Evolutionary conservation across 371 early-diverging fungal genomes (phyloP), one percentile per base, ranked within the genome.

Genomic region (Mucor lusitanicus): DNA sequence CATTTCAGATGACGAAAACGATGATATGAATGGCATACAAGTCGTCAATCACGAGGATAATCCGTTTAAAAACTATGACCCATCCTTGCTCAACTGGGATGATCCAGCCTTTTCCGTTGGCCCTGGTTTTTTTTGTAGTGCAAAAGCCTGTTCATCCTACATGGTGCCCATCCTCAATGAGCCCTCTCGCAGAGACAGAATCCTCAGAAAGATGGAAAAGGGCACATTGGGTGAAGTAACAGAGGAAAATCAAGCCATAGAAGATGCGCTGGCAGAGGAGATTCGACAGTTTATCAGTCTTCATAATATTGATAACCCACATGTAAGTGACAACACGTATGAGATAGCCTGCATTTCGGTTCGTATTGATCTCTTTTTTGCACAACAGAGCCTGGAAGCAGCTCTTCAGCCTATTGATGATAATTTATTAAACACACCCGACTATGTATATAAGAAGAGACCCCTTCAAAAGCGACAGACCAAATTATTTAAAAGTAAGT

Each of bases 371-470:
- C 30, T 21, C 9, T 11, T 6, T 33, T n/a, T 59, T 30, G 7
- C 1, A 13, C 11, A 19, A 25, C 39, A 59, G 60, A 46, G 37
- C 30, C 37, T 65, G 12, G 66, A 65, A 53, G 9, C 66, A 11
- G 48, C 67, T 3, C 12, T 61, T 12, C 21, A 23, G 44, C 56
- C 56, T 15, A 55, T 57, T 25, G 58, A 55, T 61, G 37, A 61
- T 12, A 56, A 53, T 32, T 15, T 53, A 4, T 11, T 53, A 6
- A 25, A 55, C 9, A 53, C 30, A 27, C 27, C 39, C 19, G 33
- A 32, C 3, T 60, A 59, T 60, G 39, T 53, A n/a, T 69, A 70
- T 33, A 70, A 70, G 50, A 70, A 70, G 70, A 70, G 61, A 44
- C 65, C 70, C 12, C 54, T 65, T 19, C 65, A 70, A 32, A 61